Percentiles rank a stretch among this genome's conserved stretches.
These are phyloP conservation scores for Uncinocarpus reesii DNA, from an alignment of 2,329 filamentous ascomycete genomes.

Conservation along the genomic window DNA sequence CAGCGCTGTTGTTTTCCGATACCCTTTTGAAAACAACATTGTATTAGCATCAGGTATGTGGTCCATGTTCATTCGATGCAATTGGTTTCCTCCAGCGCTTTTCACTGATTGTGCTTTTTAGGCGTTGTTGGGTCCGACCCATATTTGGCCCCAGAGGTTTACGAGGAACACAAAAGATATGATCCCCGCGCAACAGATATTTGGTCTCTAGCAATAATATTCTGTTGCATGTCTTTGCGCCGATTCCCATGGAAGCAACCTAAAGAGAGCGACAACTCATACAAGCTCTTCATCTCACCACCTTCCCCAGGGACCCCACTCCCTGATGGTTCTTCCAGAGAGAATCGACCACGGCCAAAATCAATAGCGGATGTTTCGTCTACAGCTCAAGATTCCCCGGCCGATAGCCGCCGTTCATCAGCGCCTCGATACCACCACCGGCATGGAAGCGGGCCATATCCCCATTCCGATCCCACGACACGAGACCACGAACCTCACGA, in stretches of 20 bases:
- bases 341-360: slow-evolving; percentile 26
- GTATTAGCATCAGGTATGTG: slow-evolving; percentile 67
- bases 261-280: slow-evolving; percentile 83
- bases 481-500: slow-evolving; percentile 13
- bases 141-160: slow-evolving; percentile 93
- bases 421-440: slow-evolving; percentile 1
- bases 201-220: slow-evolving; percentile 97
- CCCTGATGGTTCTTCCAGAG: slow-evolving; percentile 32
- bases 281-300: slow-evolving; percentile 78
- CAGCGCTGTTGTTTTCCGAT: slow-evolving; percentile 91
- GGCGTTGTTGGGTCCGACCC: slow-evolving; percentile 81
- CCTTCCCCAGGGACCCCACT: slow-evolving; percentile 59
- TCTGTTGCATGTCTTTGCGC: slow-evolving; percentile 94
- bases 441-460: background rate
- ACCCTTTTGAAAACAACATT: slow-evolving; percentile 87
- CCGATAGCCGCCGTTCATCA: slow-evolving; percentile 1
- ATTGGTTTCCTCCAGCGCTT: background rate
- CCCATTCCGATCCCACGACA: slow-evolving; percentile 7
- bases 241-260: slow-evolving; percentile 97
- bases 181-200: slow-evolving; percentile 91
- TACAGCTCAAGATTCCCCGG: slow-evolving; percentile 18
- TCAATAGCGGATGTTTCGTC: slow-evolving; percentile 30
- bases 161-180: slow-evolving; percentile 86
- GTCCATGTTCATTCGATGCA: background rate
- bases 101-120: slow-evolving; percentile 26